Conservation (phyloP, 202 grass and related monocot species). For the Cymbopogon flexuosus region DNA sequence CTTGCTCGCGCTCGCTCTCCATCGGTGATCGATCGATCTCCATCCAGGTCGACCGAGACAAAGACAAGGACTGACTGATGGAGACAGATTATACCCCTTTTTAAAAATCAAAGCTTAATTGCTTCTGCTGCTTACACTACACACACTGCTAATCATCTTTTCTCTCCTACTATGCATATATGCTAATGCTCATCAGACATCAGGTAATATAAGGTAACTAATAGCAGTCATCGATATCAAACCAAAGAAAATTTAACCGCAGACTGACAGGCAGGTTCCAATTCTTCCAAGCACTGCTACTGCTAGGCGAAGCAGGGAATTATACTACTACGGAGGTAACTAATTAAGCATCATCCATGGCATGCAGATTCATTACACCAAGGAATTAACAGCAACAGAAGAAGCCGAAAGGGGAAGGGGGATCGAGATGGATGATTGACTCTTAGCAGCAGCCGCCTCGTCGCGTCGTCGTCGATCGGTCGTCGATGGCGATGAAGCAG, state of each 20-base stretch:
- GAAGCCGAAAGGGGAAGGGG: neutral
- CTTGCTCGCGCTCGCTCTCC: neutral
- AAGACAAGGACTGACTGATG: constrained; percentile 24
- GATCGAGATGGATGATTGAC: neutral
- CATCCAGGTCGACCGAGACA: constrained; percentile 16
- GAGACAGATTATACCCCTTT: constrained; percentile 21
- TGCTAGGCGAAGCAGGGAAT: neutral
- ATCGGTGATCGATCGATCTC: neutral
- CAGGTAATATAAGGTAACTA: neutral
- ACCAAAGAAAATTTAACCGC: constrained; percentile 11
- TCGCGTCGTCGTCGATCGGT: neutral
- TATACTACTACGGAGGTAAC: neutral
- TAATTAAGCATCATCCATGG: constrained; percentile 30
- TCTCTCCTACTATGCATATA: neutral
- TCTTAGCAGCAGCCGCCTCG: constrained; percentile 18
- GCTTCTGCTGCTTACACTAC: constrained; percentile 9
- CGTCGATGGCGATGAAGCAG: neutral
- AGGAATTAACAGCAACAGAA: constrained; percentile 12
- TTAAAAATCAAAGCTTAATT: constrained; percentile 21
- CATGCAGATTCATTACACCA: constrained; percentile 30
- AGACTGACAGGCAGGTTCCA: neutral
- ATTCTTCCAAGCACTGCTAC: neutral
- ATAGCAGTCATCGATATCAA: constrained; percentile 23
- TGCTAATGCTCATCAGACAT: neutral
- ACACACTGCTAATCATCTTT: constrained; percentile 12